A percentile compares a stretch with the other conserved stretches of the same genome.
Evolutionary conservation across 2,329 filamentous ascomycete genomes (phyloP).

Genomic region (Penicillium rolfsii): DNA sequence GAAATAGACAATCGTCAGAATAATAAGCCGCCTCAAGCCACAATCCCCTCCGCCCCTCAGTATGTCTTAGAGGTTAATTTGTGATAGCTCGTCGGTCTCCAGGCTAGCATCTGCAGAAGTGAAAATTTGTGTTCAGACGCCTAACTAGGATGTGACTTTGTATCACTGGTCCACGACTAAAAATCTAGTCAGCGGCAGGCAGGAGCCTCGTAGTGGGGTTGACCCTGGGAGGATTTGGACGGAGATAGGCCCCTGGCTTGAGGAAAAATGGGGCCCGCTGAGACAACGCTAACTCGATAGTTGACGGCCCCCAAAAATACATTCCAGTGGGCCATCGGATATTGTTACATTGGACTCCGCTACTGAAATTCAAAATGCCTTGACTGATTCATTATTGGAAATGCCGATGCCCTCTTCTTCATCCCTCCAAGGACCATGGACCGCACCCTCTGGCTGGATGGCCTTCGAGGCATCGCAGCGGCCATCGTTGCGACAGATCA

Average conservation of each 20-base stretch:
- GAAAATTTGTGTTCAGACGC: not conserved
- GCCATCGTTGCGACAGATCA: constrained; percentile 30
- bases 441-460: constrained; percentile 32
- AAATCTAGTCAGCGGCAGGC: not conserved
- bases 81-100: not conserved
- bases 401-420: not conserved
- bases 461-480: constrained; percentile 36
- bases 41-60: not conserved
- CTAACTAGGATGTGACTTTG: not conserved
- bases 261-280: not conserved
- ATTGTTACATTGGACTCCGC: not conserved
- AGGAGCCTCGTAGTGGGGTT: not conserved
- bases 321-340: not conserved
- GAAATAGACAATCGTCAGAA: not conserved
- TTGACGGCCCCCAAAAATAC: not conserved
- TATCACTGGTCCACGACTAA: not conserved
- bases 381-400: not conserved
- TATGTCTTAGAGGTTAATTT: not conserved
- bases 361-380: not conserved
- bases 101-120: not conserved
- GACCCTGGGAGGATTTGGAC: not conserved
- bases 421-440: constrained; percentile 7
- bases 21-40: constrained; percentile 1
- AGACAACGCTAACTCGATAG: constrained; percentile 4
- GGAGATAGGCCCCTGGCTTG: not conserved